Conservation (phyloP, 768 basidiomycete species). For the Phylloporus arenicola region DNA sequence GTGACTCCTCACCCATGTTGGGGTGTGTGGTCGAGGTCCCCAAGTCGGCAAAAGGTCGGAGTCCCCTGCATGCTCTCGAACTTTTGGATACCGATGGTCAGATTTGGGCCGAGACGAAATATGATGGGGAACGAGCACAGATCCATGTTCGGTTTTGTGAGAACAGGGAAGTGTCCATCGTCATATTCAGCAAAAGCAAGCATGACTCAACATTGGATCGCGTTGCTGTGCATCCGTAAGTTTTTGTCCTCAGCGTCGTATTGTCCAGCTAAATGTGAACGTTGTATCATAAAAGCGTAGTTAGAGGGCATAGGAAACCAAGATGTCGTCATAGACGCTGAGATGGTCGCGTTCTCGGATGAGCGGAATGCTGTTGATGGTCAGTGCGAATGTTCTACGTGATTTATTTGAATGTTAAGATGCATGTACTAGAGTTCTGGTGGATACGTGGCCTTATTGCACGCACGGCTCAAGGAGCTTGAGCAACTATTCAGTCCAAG, state of each 20-base stretch:
- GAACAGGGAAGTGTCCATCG: conserved; percentile 44
- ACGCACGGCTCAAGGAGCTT: conserved; percentile 51
- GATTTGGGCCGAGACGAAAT: conserved; percentile 89
- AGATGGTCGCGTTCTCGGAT: conserved; percentile 83
- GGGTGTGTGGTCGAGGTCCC: conserved; percentile 70
- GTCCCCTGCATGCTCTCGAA: conserved; percentile 52
- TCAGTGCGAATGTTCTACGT: conserved; percentile 27
- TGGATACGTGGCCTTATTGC: conserved; percentile 57
- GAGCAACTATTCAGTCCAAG: conserved; percentile 28
- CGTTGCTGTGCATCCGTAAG: conserved; percentile 50
- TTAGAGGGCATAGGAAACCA: conserved; percentile 41
- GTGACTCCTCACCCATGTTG: conserved; percentile 37
- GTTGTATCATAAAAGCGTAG: conserved; percentile 55
- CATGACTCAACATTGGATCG: conserved; percentile 79
- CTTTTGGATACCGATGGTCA: conserved; percentile 19
- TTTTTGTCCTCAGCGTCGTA: not conserved
- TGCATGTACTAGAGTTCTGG: conserved; percentile 59
- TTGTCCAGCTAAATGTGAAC: not conserved
- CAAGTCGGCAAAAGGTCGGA: conserved; percentile 72
- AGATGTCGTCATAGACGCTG: conserved; percentile 68
- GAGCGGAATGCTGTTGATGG: conserved; percentile 58
- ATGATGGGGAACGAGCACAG: conserved; percentile 93
- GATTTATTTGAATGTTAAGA: conserved; percentile 2
- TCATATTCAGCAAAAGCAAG: conserved; percentile 84
- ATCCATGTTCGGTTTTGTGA: conserved; percentile 65